Base-by-base conservation (phyloP, 2,329 filamentous ascomycete genomes). In the Tolypocladium inflatum region DNA sequence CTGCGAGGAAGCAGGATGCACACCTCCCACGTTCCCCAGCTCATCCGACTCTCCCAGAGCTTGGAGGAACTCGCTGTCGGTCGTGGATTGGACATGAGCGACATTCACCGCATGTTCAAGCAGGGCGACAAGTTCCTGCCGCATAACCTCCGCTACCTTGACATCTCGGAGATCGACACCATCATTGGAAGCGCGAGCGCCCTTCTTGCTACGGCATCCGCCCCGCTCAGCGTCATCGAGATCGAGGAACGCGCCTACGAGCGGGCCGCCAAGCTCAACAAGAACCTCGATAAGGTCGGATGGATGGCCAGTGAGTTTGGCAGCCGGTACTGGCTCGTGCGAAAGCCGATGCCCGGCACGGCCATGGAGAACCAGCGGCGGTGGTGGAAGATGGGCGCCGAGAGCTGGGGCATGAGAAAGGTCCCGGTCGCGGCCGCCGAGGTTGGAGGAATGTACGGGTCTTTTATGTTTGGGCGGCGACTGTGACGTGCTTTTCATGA, bases 391-490 rank as follows among this genome's bases (percentile, higher is more conserved):
- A 88, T 91, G 87, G 90, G 90, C 38, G 89, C 89, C 54, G 83
- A 84, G 65, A 89, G 85, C 75, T 93, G 90, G 90, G 90, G 90
- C 42, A 91, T 91, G 85, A 81, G 88, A 62, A 94, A 97, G 76
- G 81, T 97, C 48, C 95, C 93, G n/a, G 87, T 97, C 64, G 91
- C 89, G 33, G 84, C 86, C 67, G 90, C 92, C 56, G 93, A 97
- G 71, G 89, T 97, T 33, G 94, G 96, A 66, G 91, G 91, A 61
- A 95, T 96, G 68, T 97, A 97, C 69, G 94, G 94, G 26, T 81
- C 77, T 30, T 85, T 81, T 66, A 85, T 85, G 82, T 85, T 85
- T 73, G 81, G 81, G 66, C 74, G 81, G 63, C 79, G 80, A 67
- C 70, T 85, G 58, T 85, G 71, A 76, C 35, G 43, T 57, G 52